Percentiles rank a stretch among this genome's conserved stretches.
Conservation (phyloP, 2,329 filamentous ascomycete genomes). For the Plectosphaerella sp. region DNA sequence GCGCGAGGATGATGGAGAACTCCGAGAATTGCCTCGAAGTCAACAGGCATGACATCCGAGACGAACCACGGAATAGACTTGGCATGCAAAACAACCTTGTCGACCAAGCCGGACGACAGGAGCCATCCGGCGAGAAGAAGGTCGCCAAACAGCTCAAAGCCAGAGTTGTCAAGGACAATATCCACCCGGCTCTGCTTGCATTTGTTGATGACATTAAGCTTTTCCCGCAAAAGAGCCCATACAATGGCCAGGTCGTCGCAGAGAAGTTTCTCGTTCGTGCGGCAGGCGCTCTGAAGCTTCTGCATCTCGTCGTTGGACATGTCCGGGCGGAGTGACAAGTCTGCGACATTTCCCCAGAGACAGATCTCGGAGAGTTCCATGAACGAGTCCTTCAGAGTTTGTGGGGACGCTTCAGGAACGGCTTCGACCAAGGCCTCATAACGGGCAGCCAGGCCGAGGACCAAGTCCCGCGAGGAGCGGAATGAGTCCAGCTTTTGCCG, state of each 20-base stretch:
- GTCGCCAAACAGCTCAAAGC: slow-evolving; percentile 95
- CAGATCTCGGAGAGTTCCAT: too few relatives aligned
- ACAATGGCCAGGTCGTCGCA: slow-evolving; percentile 74
- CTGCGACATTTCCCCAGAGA: too few relatives aligned
- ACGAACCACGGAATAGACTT: slow-evolving; percentile 98
- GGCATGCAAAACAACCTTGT: slow-evolving; percentile 79
- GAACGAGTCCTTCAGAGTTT: too few relatives aligned
- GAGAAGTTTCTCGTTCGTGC: slow-evolving; percentile 89
- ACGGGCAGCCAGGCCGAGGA: too few relatives aligned
- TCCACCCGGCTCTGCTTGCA: slow-evolving; percentile 72
- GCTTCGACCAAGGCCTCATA: too few relatives aligned
- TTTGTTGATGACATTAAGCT: slow-evolving; percentile 33
- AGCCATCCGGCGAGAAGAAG: slow-evolving; percentile 87
- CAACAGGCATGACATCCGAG: slow-evolving; percentile 81
- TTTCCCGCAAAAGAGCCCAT: slow-evolving; percentile 61
- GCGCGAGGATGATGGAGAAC: slow-evolving; percentile 69
- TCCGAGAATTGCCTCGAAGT: slow-evolving; percentile 75
- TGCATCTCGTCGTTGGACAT: slow-evolving; percentile 71
- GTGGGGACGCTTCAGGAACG: too few relatives aligned
- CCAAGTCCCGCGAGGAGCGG: too few relatives aligned
- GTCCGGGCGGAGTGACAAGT: too few relatives aligned
- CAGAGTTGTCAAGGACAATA: slow-evolving; percentile 92
- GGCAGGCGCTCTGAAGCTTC: slow-evolving; percentile 87
- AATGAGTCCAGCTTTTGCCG: too few relatives aligned
- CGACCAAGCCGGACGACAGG: slow-evolving; percentile 79